Percentiles rank a stretch among this genome's conserved stretches.
Conservation (phyloP, 2,329 filamentous ascomycete genomes). For the Zymoseptoria tritici region DNA sequence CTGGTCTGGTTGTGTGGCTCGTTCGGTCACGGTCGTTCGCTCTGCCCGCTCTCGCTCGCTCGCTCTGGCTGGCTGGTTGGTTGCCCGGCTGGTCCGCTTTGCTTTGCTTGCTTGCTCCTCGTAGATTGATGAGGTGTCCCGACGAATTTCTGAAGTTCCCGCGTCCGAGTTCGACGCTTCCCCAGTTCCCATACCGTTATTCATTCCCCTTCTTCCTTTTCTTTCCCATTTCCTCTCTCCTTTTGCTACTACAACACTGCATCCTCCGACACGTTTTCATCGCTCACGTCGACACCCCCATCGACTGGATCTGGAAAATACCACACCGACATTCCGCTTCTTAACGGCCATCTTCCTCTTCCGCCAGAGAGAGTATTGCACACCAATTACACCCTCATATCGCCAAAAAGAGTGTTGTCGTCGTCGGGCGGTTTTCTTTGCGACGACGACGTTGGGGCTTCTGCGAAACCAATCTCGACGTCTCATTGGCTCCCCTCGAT, state of each 20-base stretch:
- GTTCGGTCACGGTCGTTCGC: too few relatives aligned
- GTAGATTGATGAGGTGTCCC: too few relatives aligned
- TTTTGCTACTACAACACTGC: neutral
- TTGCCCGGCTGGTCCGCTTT: too few relatives aligned
- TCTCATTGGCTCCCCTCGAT: neutral
- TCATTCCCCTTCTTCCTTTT: neutral
- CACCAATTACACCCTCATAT: neutral
- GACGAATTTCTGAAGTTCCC: too few relatives aligned
- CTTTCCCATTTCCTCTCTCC: neutral
- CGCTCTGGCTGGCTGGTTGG: too few relatives aligned
- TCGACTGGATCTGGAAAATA: neutral
- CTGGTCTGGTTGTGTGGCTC: too few relatives aligned
- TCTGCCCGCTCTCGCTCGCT: too few relatives aligned
- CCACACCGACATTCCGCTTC: neutral
- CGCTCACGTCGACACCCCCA: neutral
- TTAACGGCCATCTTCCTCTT: neutral
- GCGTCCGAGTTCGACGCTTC: neutral
- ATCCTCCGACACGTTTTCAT: neutral
- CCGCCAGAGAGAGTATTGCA: neutral
- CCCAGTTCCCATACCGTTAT: neutral
- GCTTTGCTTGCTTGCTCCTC: too few relatives aligned
- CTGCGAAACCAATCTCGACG: neutral
- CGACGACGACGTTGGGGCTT: neutral
- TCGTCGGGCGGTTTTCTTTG: neutral
- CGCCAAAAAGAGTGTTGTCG: neutral